phyloP scores from a whole-genome alignment of 805 yeast genomes.

The Candida rishiriensis region DNA sequence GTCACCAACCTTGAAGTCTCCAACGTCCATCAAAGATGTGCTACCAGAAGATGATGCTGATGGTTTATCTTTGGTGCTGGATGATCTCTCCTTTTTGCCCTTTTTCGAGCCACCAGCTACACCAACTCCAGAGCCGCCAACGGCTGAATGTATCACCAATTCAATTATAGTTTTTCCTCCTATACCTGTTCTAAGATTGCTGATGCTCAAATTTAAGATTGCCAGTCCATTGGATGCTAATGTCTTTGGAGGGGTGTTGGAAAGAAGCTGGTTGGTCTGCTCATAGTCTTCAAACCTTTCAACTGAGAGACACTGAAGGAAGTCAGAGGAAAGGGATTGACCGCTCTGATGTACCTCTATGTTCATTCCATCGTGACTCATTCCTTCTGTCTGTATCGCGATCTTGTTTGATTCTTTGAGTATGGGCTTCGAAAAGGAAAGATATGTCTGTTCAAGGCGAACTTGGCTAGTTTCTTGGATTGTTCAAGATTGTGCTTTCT shows the following conservation, averaged over 20 bases:
- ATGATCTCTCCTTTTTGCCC: conserved; percentile 26
- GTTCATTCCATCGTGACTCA: too few relatives aligned
- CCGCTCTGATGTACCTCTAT: too few relatives aligned
- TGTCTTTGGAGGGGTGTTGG: conserved; percentile 52
- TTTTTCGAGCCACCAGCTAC: conserved; percentile 6
- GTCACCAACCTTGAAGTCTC: conserved; percentile 69
- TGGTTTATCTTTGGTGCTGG: conserved; percentile 8
- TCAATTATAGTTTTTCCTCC: conserved; percentile 74
- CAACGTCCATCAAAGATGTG: conserved; percentile 31
- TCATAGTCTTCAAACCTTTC: conserved; percentile 53
- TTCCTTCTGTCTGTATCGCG: too few relatives aligned
- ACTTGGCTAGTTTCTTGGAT: too few relatives aligned
- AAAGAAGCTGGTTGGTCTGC: conserved; percentile 39
- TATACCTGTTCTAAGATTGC: conserved; percentile 67
- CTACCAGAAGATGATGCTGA: not conserved
- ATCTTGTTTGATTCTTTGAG: too few relatives aligned
- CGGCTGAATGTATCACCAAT: conserved; percentile 48
- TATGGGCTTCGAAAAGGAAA: too few relatives aligned
- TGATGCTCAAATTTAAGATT: conserved; percentile 54
- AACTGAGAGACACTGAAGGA: conserved; percentile 37
- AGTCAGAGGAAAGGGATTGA: conserved; percentile 28
- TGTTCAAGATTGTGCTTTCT: too few relatives aligned
- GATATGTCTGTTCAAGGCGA: too few relatives aligned
- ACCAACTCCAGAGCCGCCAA: conserved; percentile 4
- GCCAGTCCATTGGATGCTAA: conserved; percentile 76